phyloP scores from a whole-genome alignment of 2,329 filamentous ascomycete species.

The Fusarium sp. region DNA sequence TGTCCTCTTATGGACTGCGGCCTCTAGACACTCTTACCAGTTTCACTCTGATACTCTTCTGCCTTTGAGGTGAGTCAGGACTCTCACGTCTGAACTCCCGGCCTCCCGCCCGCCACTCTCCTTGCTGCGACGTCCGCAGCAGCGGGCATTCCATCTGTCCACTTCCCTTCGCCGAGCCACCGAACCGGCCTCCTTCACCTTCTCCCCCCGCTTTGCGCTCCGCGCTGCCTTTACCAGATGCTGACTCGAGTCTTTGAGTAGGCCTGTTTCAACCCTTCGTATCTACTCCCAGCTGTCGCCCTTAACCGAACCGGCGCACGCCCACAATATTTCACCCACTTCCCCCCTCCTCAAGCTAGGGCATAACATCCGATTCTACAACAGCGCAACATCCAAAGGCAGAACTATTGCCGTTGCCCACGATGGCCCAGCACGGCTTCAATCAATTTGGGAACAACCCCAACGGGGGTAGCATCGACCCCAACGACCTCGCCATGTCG shows the following conservation, averaged over 20 bases:
- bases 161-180: conserved; percentile 29
- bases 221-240: conserved; percentile 23
- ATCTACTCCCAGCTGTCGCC: conserved; percentile 29
- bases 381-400: conserved; percentile 13
- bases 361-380: conserved; percentile 36
- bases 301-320: conserved; percentile 38
- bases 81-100: conserved; percentile 23
- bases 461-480: conserved; percentile 77
- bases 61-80: conserved; percentile 42
- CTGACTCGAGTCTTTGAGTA: conserved; percentile 37
- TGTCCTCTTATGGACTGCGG: conserved; percentile 38
- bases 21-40: conserved; percentile 1
- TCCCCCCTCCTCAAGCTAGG: conserved; percentile 31
- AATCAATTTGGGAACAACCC: conserved; percentile 67
- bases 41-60: conserved; percentile 22
- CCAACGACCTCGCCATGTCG: conserved; percentile 83
- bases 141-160: conserved; percentile 40
- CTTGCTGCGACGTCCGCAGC: conserved; percentile 30
- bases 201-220: conserved; percentile 29
- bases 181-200: conserved; percentile 27
- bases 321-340: conserved; percentile 43
- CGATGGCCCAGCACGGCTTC: conserved; percentile 69
- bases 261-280: conserved; percentile 27
- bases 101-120: conserved; percentile 35
- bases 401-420: conserved; percentile 25